Evolutionary conservation across 345 rosid species (phyloP).

Genomic region (Raphanus sativus): DNA sequence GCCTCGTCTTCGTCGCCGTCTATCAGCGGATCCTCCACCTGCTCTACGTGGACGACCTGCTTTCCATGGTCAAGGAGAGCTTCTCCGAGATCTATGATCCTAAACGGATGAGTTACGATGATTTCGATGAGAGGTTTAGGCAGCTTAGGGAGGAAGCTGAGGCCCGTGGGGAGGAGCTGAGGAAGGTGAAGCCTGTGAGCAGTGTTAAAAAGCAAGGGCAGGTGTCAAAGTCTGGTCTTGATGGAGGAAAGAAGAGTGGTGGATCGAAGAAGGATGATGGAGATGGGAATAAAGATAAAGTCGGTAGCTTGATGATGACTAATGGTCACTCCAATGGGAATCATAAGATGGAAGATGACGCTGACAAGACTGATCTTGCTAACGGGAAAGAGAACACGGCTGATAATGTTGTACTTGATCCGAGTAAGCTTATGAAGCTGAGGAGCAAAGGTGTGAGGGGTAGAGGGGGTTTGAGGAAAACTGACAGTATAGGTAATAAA

Average conservation of each 20-base stretch:
- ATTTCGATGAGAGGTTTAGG: constrained; percentile 84
- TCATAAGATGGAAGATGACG: constrained; percentile 42
- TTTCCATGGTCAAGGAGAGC: constrained; percentile 67
- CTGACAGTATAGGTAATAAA: constrained; percentile 68
- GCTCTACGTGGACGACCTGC: constrained; percentile 89
- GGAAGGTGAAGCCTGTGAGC: constrained; percentile 61
- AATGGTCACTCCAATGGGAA: constrained; percentile 65
- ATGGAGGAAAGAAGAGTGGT: constrained; percentile 58
- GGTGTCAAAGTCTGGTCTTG: constrained; percentile 51
- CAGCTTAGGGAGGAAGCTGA: constrained; percentile 93
- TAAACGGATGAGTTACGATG: constrained; percentile 53
- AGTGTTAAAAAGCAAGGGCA: constrained; percentile 66
- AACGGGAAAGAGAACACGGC: constrained; percentile 80
- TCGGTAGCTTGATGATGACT: constrained; percentile 42
- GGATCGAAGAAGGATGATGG: constrained; percentile 51
- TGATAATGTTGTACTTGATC: constrained; percentile 74
- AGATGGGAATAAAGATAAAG: constrained; percentile 53
- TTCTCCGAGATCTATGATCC: constrained; percentile 83
- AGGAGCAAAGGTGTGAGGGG: constrained; percentile 73
- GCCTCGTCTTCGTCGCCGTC: constrained; percentile 93
- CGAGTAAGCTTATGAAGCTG: constrained; percentile 84
- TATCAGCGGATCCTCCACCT: constrained; percentile 92
- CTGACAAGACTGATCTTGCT: constrained; percentile 51
- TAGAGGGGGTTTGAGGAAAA: constrained; percentile 57
- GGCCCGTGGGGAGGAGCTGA: constrained; percentile 84